Base-by-base conservation (phyloP, 2,329 filamentous ascomycete genomes). In the Pseudogymnoascus sp. region DNA sequence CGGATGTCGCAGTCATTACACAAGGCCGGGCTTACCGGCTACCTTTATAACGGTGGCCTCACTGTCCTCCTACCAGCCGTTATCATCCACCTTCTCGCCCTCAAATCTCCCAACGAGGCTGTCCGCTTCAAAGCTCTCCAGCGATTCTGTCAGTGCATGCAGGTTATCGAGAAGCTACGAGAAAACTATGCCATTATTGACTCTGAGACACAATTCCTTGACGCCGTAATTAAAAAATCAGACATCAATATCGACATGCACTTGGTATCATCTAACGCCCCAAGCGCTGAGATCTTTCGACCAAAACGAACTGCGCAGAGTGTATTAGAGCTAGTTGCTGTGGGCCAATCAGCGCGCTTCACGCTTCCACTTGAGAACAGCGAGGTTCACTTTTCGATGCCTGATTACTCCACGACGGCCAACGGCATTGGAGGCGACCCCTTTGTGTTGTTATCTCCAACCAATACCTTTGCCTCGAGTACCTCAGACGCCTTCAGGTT, bases 121-220 rank as follows among this genome's bases (percentile, higher is more conserved):
- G 86, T 88, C 4, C 86, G 90, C 26, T 83, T 89, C 64, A 81
- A 85, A 60, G 91, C 89, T 60, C 82, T 91, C 11, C 84, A 86
- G 64, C 89, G 90, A 19, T 96, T 96, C 77, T 88, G 88, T 69
- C 88, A 92, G 73, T 96, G 92, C 77, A 96, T 96, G 90, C 84
- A 87, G 60, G 91, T 96, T 64, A 88, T 96, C 82, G 86, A 90
- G 73, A 88, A 88, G 67, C 81, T 96, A 19, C 86, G 91, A 59
- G 91, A 96, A 72, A 89, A 91, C 24, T 96, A 96, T 70, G 87
- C 91, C 0, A 91, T 92, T 0, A 92, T 92, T 26, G 91, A 96
- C 74, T 96, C 93, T 70, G 91, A 90, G 31, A 93, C 90, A 1
- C 90, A 89, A 1, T 96, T 96, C 77, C 81, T 96, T 31, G 90